phyloP scores from a whole-genome alignment of 129 eudicot species.

The Flaveria trinervia region DNA sequence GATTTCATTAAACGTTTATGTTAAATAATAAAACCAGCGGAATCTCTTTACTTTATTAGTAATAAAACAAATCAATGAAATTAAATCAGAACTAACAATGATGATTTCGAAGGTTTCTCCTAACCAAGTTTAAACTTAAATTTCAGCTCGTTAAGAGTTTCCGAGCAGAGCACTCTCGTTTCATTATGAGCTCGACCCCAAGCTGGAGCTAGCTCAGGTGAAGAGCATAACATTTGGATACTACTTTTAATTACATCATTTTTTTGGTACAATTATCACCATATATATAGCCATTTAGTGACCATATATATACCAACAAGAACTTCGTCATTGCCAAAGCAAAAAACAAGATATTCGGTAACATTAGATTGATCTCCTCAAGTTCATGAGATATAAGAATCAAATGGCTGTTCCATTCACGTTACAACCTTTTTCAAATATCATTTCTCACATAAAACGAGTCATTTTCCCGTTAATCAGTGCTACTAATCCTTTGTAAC shows the following conservation, averaged over 20 bases:
- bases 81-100: too few relatives aligned
- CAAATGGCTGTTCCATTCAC: neutral
- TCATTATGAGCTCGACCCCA: too few relatives aligned
- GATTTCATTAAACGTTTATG: too few relatives aligned
- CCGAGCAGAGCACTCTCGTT: too few relatives aligned
- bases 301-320: neutral
- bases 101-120: too few relatives aligned
- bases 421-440: neutral
- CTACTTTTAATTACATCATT: neutral
- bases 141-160: too few relatives aligned
- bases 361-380: neutral
- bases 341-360: neutral
- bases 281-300: neutral
- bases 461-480: neutral
- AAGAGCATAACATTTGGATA: neutral
- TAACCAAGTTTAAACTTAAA: too few relatives aligned
- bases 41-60: too few relatives aligned
- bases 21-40: too few relatives aligned
- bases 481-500: slow-evolving; percentile 65
- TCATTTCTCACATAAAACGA: neutral
- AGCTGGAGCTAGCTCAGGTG: too few relatives aligned
- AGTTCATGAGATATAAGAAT: neutral
- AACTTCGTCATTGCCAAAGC: slow-evolving; percentile 3
- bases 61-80: too few relatives aligned
- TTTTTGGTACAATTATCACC: neutral